Conservation (phyloP, 768 basidiomycete genomes). For the Leccinellum luteum region DNA sequence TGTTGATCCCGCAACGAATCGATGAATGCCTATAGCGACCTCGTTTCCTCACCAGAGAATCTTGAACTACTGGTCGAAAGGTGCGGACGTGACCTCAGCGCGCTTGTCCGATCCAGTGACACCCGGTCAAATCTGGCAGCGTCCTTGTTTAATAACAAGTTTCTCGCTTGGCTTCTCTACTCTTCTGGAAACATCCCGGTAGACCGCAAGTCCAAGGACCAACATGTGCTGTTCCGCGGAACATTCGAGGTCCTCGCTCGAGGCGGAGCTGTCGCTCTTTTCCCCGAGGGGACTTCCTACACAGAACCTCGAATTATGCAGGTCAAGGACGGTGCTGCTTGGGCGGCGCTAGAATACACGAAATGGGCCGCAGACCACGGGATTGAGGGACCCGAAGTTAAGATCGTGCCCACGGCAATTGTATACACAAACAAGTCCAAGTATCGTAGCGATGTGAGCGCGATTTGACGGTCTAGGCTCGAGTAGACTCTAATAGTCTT, state of each 20-base stretch:
- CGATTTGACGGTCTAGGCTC: slow-evolving; percentile 25
- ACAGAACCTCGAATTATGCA: slow-evolving; percentile 93
- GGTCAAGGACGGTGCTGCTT: slow-evolving; percentile 90
- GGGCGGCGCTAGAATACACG: slow-evolving; percentile 91
- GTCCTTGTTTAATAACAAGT: slow-evolving; percentile 77
- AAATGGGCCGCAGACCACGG: slow-evolving; percentile 69
- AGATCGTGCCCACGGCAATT: slow-evolving; percentile 81
- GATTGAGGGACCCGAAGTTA: slow-evolving; percentile 42
- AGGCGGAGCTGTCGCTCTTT: slow-evolving; percentile 87
- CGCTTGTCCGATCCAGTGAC: slow-evolving; percentile 9
- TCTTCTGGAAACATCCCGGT: slow-evolving; percentile 98
- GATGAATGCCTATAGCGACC: slow-evolving; percentile 49
- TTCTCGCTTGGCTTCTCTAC: slow-evolving; percentile 67
- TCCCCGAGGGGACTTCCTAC: slow-evolving; percentile 92
- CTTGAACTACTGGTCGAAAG: slow-evolving; percentile 95
- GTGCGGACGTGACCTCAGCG: slow-evolving; percentile 35
- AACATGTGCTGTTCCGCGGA: slow-evolving; percentile 81
- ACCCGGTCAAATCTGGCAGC: slow-evolving; percentile 39
- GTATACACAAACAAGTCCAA: slow-evolving; percentile 96
- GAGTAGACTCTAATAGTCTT: slow-evolving; percentile 13
- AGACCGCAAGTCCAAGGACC: slow-evolving; percentile 91
- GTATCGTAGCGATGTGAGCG: slow-evolving; percentile 83
- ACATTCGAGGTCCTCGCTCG: slow-evolving; percentile 81
- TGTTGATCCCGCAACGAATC: slow-evolving; percentile 15
- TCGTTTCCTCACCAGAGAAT: slow-evolving; percentile 80